These are phyloP conservation scores for Pythium plurisporium DNA, from an alignment of 352 stramenopile species.

Conservation along the genomic window DNA sequence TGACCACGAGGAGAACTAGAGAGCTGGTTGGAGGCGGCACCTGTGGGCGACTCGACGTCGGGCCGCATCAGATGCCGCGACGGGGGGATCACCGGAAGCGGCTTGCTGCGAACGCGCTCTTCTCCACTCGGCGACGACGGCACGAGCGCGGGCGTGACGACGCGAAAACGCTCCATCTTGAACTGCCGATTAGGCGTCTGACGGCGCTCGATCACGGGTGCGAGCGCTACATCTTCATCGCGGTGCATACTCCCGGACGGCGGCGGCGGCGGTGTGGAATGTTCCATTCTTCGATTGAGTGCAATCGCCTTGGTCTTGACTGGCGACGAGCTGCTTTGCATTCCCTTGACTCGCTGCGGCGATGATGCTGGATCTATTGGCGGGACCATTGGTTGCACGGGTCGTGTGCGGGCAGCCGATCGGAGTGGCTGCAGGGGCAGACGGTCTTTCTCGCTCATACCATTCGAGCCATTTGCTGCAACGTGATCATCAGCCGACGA, in stretches of 20 bases:
- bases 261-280: neutral
- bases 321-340: neutral
- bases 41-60: neutral
- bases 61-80: conserved; percentile 19
- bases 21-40: conserved; percentile 12
- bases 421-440: conserved; percentile 6
- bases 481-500: conserved; percentile 3
- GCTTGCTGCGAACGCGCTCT: neutral
- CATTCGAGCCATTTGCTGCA: neutral
- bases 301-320: neutral
- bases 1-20: conserved; percentile 1
- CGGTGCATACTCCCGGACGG: neutral
- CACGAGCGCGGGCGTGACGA: conserved; percentile 41
- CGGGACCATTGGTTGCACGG: too few relatives aligned
- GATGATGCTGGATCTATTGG: too few relatives aligned
- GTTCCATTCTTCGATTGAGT: neutral
- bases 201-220: conserved; percentile 26
- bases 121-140: neutral
- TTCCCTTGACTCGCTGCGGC: neutral
- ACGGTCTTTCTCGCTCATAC: neutral
- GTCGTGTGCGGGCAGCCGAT: neutral
- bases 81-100: conserved; percentile 25
- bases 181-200: conserved; percentile 48
- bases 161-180: conserved; percentile 62
- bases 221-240: conserved; percentile 15